Conservation (phyloP, 2,329 filamentous ascomycete species). For the Aspergillus awamori region DNA sequence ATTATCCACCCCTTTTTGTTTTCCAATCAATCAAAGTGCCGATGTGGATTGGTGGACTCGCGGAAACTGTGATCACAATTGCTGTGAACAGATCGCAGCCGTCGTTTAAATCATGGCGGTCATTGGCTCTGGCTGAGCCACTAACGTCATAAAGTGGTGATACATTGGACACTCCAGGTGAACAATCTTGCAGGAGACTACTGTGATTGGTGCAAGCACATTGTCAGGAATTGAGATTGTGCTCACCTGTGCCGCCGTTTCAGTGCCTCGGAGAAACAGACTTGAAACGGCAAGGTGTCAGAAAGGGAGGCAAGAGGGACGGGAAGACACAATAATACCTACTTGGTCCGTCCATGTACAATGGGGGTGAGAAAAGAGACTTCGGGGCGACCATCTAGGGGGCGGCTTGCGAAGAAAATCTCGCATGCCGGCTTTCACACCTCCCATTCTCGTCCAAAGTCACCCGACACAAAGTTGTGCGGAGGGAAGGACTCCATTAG, state of each 20-base stretch:
- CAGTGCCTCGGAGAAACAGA: constrained; percentile 12
- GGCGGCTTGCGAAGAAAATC: constrained; percentile 7
- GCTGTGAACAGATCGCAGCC: not conserved
- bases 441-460: constrained; percentile 2
- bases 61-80: not conserved
- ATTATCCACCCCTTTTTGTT: not conserved
- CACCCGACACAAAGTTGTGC: not conserved
- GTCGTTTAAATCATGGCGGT: not conserved
- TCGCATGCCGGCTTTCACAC: constrained; percentile 1
- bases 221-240: constrained; percentile 1
- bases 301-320: constrained; percentile 7
- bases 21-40: not conserved
- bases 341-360: not conserved
- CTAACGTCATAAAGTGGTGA: constrained; percentile 8
- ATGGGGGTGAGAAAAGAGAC: not conserved
- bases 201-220: constrained; percentile 1
- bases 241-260: constrained; percentile 6
- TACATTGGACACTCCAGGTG: not conserved
- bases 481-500: not conserved
- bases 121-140: constrained; percentile 8
- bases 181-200: not conserved
- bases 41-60: not conserved
- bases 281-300: constrained; percentile 21
- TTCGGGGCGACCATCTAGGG: constrained; percentile 1
- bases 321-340: not conserved